Conservation (phyloP, 2,329 filamentous ascomycete genomes). For the Botryotinia narcissicola region DNA sequence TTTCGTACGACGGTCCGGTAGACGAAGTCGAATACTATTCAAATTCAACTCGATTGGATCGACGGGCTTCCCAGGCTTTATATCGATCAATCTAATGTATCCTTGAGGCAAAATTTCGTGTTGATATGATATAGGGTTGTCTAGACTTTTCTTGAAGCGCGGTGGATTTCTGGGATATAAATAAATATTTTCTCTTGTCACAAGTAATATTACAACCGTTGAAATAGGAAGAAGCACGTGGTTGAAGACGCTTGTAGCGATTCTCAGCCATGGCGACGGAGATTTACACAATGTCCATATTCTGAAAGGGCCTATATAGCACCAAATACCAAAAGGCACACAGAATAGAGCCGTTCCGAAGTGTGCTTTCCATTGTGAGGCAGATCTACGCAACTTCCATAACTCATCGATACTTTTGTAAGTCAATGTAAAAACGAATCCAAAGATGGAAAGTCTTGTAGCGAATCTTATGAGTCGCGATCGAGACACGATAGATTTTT, state of each 20-base stretch:
- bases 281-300: background rate
- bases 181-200: too few species aligned
- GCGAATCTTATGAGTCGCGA: background rate
- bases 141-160: fast-evolving
- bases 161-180: background rate
- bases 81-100: background rate
- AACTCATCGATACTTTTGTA: fast-evolving
- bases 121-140: background rate
- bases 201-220: too few species aligned
- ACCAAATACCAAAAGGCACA: background rate
- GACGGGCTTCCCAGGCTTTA: background rate
- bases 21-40: background rate
- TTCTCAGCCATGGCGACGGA: background rate
- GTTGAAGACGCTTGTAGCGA: background rate
- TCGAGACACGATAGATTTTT: background rate
- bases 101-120: background rate
- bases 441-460: fast-evolving
- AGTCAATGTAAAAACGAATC: background rate
- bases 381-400: background rate
- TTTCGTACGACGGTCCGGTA: fast-evolving
- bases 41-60: background rate
- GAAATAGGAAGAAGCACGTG: too few species aligned
- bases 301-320: background rate
- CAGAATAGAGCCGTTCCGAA: background rate
- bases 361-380: fast-evolving